These are phyloP conservation scores for Gardenia jasminoides DNA, from an alignment of 257 asterid species.

Conservation along the genomic window DNA sequence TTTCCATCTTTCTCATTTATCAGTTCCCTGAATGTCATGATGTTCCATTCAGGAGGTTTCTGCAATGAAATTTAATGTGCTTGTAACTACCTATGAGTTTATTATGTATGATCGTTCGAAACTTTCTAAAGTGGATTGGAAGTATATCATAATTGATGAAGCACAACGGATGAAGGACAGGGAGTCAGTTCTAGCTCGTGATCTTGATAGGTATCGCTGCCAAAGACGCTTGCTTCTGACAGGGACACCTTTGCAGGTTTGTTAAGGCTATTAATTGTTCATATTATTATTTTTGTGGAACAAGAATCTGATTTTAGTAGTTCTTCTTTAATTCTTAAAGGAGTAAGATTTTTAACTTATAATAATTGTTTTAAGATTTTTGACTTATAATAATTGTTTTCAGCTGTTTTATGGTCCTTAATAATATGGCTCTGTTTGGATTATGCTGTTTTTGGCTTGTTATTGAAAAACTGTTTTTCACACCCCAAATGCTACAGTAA, in stretches of 20 bases:
- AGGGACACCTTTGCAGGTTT: conserved; percentile 98
- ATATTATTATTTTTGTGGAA: conserved; percentile 6
- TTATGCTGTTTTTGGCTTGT: too few species aligned
- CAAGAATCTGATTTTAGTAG: not conserved
- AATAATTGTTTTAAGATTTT: not conserved
- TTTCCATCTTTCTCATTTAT: not conserved
- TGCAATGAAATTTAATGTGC: conserved; percentile 96
- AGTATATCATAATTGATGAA: conserved; percentile 95
- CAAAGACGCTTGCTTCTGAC: conserved; percentile 99
- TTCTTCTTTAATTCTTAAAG: not conserved
- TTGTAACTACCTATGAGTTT: conserved; percentile 97
- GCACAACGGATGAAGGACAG: conserved; percentile 99
- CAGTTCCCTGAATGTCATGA: not conserved
- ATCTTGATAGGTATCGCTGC: conserved; percentile 98
- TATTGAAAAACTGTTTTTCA: too few species aligned
- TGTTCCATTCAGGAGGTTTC: conserved; percentile 69
- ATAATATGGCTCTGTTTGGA: too few species aligned
- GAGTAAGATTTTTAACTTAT: not conserved
- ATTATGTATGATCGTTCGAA: conserved; percentile 96
- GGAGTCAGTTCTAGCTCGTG: conserved; percentile 99
- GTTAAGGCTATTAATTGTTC: not conserved
- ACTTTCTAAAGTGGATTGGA: conserved; percentile 98
- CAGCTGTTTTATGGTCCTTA: not conserved
- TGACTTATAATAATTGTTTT: not conserved
- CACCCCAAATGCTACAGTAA: too few species aligned